Evolutionary conservation across 345 rosid species (phyloP), one percentile per base, ranked within the genome.

Genomic region (Pugionium cornutum): DNA sequence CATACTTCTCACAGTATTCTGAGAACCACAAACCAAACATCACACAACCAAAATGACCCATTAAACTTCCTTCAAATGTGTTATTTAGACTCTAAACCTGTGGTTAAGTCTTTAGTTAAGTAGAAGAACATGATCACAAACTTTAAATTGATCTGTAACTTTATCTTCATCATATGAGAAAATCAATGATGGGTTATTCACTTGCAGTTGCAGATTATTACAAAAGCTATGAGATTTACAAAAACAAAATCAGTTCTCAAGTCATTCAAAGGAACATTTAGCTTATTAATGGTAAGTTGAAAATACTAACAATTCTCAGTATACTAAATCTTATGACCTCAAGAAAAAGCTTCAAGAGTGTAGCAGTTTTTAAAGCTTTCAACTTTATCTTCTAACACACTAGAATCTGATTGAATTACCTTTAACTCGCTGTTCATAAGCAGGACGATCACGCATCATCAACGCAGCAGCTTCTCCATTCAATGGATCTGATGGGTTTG

Each of bases 401-500:
- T n/a, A n/a, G n/a, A n/a, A n/a, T n/a, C n/a, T n/a, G n/a, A 59
- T 5, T 57, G 46, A 7, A 26, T 11, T 81, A 89, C 99, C 99
- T 91, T 83, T 95, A 51, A 95, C 96, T 76, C 83, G 84, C 53
- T 75, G 88, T 9, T 95, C 97, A 77, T 89, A 95, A 64, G 83
- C 76, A 65, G 82, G 58, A 32, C 86, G 89, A 78, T 95, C 97
- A 54, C 91, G 97, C 91, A 91, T 87, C 96, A 91, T 81, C 29
- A 95, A 67, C 0, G 97, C 94, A 81, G 97, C 96, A 70, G 99
- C 97, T 75, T 95, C 99, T 34, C 96, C 97, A 55, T 95, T 91
- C 81, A 95, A 82, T 28, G 99, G 99, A 75, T 91, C 96, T 0
- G 96, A 84, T 33, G 99, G 91, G 65, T 95, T 95, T 52, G 99